Percentiles rank a stretch among this genome's conserved stretches.
Evolutionary conservation across 1,284 basidiomycete species (phyloP).

Genomic region (Neonothopanus nambi): DNA sequence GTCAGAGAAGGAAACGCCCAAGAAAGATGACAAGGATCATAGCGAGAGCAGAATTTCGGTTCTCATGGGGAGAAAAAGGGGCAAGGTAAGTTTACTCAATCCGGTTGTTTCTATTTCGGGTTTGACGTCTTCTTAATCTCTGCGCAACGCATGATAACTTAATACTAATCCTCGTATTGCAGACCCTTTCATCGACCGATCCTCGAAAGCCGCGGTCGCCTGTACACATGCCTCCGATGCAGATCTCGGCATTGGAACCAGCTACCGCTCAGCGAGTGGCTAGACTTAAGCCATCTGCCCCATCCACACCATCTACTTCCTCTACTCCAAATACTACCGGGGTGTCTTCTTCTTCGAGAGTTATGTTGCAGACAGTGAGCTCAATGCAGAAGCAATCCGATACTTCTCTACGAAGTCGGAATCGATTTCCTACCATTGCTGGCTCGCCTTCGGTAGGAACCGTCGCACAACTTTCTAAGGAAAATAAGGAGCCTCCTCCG

Average conservation of each 20-base stretch:
- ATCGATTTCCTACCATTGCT: conserved; percentile 83
- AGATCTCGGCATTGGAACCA: conserved; percentile 79
- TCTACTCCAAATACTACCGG: conserved; percentile 42
- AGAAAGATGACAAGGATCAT: conserved; percentile 80
- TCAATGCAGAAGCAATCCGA: conserved; percentile 83
- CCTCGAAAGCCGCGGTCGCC: conserved; percentile 67
- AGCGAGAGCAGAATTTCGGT: conserved; percentile 85
- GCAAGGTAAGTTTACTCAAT: conserved; percentile 69
- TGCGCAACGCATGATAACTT: conserved; percentile 10
- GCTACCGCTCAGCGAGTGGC: conserved; percentile 79
- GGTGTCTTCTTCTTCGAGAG: conserved; percentile 55
- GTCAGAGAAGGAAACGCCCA: conserved; percentile 56
- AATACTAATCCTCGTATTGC: conserved; percentile 19
- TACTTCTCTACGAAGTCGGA: conserved; percentile 70
- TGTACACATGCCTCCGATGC: conserved; percentile 81
- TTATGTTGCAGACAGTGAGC: conserved; percentile 74
- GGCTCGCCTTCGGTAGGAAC: conserved; percentile 86
- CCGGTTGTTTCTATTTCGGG: conserved; percentile 16
- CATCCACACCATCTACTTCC: conserved; percentile 42
- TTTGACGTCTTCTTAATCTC: background rate
- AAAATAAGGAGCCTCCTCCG: conserved; percentile 56
- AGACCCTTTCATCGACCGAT: conserved; percentile 88
- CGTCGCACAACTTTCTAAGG: conserved; percentile 49
- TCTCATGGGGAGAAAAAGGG: conserved; percentile 86
- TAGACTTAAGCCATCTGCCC: conserved; percentile 62